Conservation (phyloP, 208 protist species). For the Phytomonas francai region DNA sequence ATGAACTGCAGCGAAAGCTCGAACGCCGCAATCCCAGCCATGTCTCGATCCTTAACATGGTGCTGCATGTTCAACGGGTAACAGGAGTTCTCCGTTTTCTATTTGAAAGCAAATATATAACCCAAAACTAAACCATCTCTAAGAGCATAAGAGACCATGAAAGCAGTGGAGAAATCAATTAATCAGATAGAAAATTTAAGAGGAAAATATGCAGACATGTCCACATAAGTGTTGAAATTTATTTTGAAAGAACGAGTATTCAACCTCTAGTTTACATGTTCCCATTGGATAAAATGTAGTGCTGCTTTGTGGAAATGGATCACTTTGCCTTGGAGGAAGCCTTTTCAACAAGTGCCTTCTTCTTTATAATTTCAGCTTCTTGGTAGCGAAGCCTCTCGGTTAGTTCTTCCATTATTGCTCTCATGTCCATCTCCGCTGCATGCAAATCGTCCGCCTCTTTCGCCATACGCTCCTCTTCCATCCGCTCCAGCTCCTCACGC, state of each 20-base stretch:
- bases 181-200: neutral
- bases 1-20: slow-evolving; percentile 79
- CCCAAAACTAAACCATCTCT: neutral
- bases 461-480: slow-evolving; percentile 59
- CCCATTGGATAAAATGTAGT: neutral
- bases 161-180: neutral
- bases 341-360: slow-evolving; percentile 61
- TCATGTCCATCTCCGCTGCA: slow-evolving; percentile 65
- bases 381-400: slow-evolving; percentile 55
- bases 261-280: neutral
- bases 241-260: slow-evolving; percentile 5
- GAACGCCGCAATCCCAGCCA: slow-evolving; percentile 71
- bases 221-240: neutral
- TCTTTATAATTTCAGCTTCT: slow-evolving; percentile 62
- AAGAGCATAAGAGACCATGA: neutral
- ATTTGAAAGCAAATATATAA: neutral
- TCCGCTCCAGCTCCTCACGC: slow-evolving; percentile 20
- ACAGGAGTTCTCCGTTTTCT: neutral
- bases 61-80: neutral
- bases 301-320: neutral
- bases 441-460: slow-evolving; percentile 61
- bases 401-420: slow-evolving; percentile 57
- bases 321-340: slow-evolving; percentile 3
- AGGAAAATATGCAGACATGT: slow-evolving; percentile 1
- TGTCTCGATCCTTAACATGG: slow-evolving; percentile 27